phyloP scores from a whole-genome alignment of 2,329 filamentous ascomycete species.

The Stachybotrys elegans region DNA sequence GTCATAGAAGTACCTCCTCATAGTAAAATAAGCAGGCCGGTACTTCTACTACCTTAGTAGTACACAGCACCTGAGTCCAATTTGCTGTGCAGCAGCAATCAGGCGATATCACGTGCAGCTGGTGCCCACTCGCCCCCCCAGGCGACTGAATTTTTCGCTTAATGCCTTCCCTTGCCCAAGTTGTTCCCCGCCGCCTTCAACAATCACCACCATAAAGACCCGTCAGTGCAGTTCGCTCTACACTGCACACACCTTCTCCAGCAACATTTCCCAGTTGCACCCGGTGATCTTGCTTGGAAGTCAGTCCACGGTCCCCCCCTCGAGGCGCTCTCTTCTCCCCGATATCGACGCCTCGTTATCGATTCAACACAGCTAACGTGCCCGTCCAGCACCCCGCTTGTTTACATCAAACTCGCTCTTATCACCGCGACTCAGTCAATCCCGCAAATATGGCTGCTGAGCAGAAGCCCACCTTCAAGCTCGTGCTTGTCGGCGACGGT shows the following conservation, averaged over 20 bases:
- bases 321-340: slow-evolving; percentile 10
- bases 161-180: slow-evolving; percentile 29
- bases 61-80: too few species aligned
- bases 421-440: slow-evolving; percentile 13
- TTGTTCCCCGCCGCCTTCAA: slow-evolving; percentile 39
- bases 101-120: slow-evolving; percentile 32
- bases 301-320: slow-evolving; percentile 12
- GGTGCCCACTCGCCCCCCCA: slow-evolving; percentile 19
- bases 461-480: slow-evolving; percentile 86
- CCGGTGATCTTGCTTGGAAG: too few species aligned
- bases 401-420: slow-evolving; percentile 35
- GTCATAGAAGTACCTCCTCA: too few species aligned
- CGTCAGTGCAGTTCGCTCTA: slow-evolving; percentile 28
- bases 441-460: slow-evolving; percentile 56
- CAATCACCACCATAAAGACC: slow-evolving; percentile 30
- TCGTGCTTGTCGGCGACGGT: slow-evolving; percentile 98
- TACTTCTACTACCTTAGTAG: too few species aligned
- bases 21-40: too few species aligned
- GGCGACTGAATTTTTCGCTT: slow-evolving; percentile 40
- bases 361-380: slow-evolving; percentile 25
- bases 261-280: too few species aligned
- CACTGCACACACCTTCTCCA: too few species aligned
- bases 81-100: slow-evolving; percentile 11
- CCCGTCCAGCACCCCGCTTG: slow-evolving; percentile 38
- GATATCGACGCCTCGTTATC: slow-evolving; percentile 7